phyloP scores from a whole-genome alignment of 495 filamentous ascomycete genomes.

The Xylaria telfairii region DNA sequence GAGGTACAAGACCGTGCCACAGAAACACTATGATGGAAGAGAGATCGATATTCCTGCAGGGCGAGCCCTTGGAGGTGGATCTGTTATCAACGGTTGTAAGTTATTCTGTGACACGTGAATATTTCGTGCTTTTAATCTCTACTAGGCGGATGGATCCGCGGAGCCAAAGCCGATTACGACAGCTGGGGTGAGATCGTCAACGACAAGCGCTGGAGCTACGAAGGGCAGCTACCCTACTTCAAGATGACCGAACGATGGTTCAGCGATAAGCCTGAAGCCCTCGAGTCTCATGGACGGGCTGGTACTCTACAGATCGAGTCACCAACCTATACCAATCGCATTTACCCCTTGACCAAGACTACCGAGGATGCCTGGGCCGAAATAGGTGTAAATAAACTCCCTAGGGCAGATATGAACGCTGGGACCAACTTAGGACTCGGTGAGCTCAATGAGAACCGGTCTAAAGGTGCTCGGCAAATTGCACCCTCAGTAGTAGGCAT shows the following conservation, averaged over 20 bases:
- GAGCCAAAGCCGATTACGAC: slow-evolving; percentile 51
- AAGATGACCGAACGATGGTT: slow-evolving; percentile 39
- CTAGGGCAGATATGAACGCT: slow-evolving; percentile 52
- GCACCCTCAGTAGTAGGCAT: slow-evolving; percentile 28
- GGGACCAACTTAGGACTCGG: slow-evolving; percentile 62
- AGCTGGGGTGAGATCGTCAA: slow-evolving; percentile 44
- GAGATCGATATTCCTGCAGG: slow-evolving; percentile 59
- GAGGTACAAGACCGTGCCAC: slow-evolving; percentile 60
- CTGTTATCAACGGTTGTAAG: slow-evolving; percentile 62
- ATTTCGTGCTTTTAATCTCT: slow-evolving; percentile 41
- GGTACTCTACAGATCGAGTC: slow-evolving; percentile 57
- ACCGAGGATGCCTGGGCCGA: slow-evolving; percentile 49
- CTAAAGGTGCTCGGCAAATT: slow-evolving; percentile 44
- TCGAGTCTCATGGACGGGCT: slow-evolving; percentile 52
- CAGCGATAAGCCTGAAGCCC: slow-evolving; percentile 21
- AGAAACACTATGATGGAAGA: slow-evolving; percentile 53
- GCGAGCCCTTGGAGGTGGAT: slow-evolving; percentile 60
- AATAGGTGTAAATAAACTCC: slow-evolving; percentile 45
- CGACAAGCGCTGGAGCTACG: slow-evolving; percentile 41
- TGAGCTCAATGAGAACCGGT: slow-evolving; percentile 61
- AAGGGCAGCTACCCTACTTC: slow-evolving; percentile 44
- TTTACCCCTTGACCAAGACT: slow-evolving; percentile 38
- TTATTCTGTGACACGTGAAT: slow-evolving; percentile 43
- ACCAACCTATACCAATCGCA: slow-evolving; percentile 43
- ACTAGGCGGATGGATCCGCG: slow-evolving; percentile 44